Percentiles rank a stretch among this genome's conserved stretches.
Evolutionary conservation across 2,329 filamentous ascomycete genomes (phyloP).

Genomic region (Septoria petroselini): DNA sequence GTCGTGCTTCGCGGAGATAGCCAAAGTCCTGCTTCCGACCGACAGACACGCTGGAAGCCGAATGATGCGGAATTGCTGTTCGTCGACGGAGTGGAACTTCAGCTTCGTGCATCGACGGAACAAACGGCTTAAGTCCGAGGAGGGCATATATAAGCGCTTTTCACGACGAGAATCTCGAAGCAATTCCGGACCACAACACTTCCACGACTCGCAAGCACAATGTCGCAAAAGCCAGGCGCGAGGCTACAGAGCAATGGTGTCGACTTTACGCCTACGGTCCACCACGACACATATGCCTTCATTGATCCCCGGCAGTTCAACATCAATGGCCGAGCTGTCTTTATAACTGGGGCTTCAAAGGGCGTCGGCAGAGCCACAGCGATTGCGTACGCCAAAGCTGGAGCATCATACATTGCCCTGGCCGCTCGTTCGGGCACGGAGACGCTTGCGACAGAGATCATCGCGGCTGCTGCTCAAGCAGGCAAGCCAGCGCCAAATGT

Average conservation of each 20-base stretch:
- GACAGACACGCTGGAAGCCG: neutral
- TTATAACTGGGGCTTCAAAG: constrained; percentile 51
- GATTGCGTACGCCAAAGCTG: constrained; percentile 55
- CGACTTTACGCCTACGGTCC: constrained; percentile 33
- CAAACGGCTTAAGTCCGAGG: neutral
- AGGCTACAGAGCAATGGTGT: neutral
- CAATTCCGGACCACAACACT: neutral
- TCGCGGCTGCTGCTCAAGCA: constrained; percentile 39
- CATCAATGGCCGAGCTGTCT: constrained; percentile 43
- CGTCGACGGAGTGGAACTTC: too few species aligned
- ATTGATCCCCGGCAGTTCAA: constrained; percentile 40
- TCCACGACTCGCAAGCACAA: neutral
- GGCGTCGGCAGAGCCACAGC: constrained; percentile 51
- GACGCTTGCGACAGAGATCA: constrained; percentile 39
- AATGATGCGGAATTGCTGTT: neutral
- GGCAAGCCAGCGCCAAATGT: constrained; percentile 41
- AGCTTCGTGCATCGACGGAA: too few species aligned
- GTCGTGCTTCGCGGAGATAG: neutral
- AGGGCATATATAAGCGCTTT: too few species aligned
- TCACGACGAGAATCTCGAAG: neutral
- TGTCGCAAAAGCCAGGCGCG: constrained; percentile 5
- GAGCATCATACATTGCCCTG: constrained; percentile 53
- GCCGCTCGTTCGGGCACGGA: constrained; percentile 52
- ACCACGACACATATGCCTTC: constrained; percentile 49
- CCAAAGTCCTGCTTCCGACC: neutral